Evolutionary conservation across 495 filamentous ascomycete genomes (phyloP).

Genomic region (Neurospora sp.): DNA sequence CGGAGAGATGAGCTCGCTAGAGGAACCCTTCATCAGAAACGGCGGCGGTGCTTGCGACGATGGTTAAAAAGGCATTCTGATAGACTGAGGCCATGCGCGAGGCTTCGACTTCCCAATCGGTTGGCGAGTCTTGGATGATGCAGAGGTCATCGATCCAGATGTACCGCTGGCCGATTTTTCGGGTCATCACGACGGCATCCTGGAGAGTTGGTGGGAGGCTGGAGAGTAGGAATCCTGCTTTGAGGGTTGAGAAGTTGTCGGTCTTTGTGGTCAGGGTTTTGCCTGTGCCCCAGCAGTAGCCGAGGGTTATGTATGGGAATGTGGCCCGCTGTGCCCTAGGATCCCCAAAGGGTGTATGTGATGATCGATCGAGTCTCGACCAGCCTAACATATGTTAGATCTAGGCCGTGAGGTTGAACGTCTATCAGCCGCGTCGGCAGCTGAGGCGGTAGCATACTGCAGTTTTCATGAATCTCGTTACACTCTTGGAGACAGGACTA

Average conservation of each 20-base stretch:
- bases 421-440: neutral
- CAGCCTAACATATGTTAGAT: neutral
- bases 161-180: neutral
- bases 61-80: neutral
- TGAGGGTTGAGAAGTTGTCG: neutral
- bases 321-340: too few relatives aligned
- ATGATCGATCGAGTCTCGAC: neutral
- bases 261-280: neutral
- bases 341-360: too few relatives aligned
- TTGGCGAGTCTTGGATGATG: constrained; percentile 1
- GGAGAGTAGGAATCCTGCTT: neutral
- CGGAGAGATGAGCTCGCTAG: neutral
- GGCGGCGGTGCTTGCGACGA: neutral
- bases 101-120: constrained; percentile 6
- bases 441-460: neutral
- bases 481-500: neutral
- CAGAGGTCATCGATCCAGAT: constrained; percentile 1
- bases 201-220: neutral
- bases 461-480: neutral
- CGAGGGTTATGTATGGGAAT: neutral
- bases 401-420: neutral
- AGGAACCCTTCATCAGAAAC: constrained; percentile 4
- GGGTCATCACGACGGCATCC: neutral
- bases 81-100: constrained; percentile 5
- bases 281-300: constrained; percentile 2